These are phyloP conservation scores for Colletotrichum tofieldiae DNA, from an alignment of 2,329 filamentous ascomycete species.

Conservation along the genomic window DNA sequence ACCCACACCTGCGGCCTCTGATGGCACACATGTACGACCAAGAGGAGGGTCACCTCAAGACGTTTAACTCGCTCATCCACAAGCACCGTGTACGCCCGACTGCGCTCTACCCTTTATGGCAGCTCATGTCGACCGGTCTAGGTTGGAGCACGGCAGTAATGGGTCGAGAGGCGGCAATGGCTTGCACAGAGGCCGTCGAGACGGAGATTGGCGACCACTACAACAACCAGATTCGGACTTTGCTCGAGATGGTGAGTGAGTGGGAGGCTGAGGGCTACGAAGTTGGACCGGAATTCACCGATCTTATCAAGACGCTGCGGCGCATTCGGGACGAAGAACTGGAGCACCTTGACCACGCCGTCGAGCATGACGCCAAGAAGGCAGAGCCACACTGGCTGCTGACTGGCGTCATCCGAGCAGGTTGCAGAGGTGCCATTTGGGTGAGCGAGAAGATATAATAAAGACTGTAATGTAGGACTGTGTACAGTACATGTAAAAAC, in stretches of 20 bases:
- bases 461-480: conserved; percentile 39
- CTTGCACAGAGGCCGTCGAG: conserved; percentile 97
- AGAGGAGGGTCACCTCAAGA: conserved; percentile 88
- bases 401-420: conserved; percentile 89
- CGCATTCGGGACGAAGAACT: conserved; percentile 95
- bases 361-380: conserved; percentile 92
- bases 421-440: conserved; percentile 94
- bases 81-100: conserved; percentile 94
- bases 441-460: conserved; percentile 81
- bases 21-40: conserved; percentile 99
- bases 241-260: conserved; percentile 85
- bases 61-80: conserved; percentile 87
- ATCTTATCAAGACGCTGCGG: conserved; percentile 81
- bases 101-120: conserved; percentile 93
- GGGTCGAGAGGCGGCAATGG: conserved; percentile 96
- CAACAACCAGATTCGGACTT: conserved; percentile 87
- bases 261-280: conserved; percentile 86
- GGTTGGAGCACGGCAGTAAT: conserved; percentile 93
- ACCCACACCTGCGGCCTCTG: conserved; percentile 89
- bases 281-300: conserved; percentile 82
- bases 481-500: conserved; percentile 44
- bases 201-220: conserved; percentile 98
- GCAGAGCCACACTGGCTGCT: conserved; percentile 92
- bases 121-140: conserved; percentile 81
- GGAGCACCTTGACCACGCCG: conserved; percentile 95